Evolutionary conservation across 345 rosid species (phyloP).

Genomic region (Dipteronia dyeriana): DNA sequence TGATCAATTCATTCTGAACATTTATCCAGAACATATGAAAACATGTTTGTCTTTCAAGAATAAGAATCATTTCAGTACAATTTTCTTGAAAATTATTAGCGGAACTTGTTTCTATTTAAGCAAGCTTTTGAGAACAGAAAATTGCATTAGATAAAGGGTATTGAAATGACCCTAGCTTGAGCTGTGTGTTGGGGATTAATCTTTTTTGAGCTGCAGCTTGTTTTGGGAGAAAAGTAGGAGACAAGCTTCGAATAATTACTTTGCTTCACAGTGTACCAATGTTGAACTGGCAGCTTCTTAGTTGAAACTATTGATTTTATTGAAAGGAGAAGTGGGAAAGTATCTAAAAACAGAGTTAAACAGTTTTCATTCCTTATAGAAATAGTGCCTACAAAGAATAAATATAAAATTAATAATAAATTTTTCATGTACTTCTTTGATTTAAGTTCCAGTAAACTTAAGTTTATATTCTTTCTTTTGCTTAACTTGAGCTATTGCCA

Average conservation of each 20-base stretch:
- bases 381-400: too few species aligned
- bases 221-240: conserved; percentile 5
- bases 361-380: too few species aligned
- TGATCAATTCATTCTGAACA: background rate
- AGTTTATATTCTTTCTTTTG: too few species aligned
- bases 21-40: background rate
- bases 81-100: background rate
- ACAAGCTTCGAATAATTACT: background rate
- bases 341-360: too few species aligned
- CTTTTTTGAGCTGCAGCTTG: background rate
- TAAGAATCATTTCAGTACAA: background rate
- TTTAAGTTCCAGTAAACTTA: background rate
- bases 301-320: background rate
- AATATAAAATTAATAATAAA: background rate
- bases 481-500: too few species aligned
- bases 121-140: background rate
- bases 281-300: background rate
- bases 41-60: background rate
- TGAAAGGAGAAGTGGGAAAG: too few species aligned
- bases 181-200: background rate
- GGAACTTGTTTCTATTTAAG: background rate
- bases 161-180: background rate
- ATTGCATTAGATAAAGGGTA: background rate
- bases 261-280: background rate
- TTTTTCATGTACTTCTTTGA: background rate